These are phyloP conservation scores for Hippophae tibetana DNA, from an alignment of 306 rosid species.

Conservation along the genomic window DNA sequence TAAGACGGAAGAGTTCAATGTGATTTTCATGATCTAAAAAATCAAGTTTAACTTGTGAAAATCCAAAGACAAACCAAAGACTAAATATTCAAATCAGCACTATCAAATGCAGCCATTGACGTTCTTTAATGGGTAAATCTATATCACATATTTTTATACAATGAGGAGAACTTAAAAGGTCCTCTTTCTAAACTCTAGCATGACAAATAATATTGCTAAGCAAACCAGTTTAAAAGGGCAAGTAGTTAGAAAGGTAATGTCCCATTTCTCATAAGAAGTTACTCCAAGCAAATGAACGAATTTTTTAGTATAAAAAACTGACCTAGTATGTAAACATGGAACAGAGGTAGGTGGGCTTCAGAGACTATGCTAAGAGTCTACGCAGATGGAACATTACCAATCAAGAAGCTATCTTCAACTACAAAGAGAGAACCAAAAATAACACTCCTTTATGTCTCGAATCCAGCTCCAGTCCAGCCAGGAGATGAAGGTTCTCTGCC, in stretches of 20 bases:
- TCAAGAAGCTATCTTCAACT: conserved; percentile 7
- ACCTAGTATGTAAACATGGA: conserved; percentile 10
- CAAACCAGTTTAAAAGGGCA: not conserved
- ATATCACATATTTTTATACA: too few relatives aligned
- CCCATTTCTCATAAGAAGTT: conserved; percentile 10
- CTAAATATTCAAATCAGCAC: too few relatives aligned
- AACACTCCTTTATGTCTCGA: conserved; percentile 36
- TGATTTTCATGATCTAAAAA: too few relatives aligned
- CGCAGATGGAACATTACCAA: conserved; percentile 8
- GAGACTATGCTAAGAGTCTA: conserved; percentile 17
- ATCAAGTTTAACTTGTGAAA: too few relatives aligned
- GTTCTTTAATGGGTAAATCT: too few relatives aligned
- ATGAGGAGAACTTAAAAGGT: not conserved
- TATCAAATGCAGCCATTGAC: too few relatives aligned
- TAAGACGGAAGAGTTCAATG: too few relatives aligned
- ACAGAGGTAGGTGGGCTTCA: conserved; percentile 6
- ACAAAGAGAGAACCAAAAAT: conserved; percentile 9
- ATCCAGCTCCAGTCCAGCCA: conserved; percentile 94
- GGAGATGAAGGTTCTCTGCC: conserved; percentile 57
- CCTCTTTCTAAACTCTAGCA: not conserved
- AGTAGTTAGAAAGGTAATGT: conserved; percentile 16
- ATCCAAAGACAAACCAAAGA: too few relatives aligned
- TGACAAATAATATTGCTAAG: not conserved
- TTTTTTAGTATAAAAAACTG: conserved; percentile 11
- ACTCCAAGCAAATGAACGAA: conserved; percentile 9